Evolutionary conservation across 805 yeast species (phyloP).

Genomic region (Lipomyces orientalis): DNA sequence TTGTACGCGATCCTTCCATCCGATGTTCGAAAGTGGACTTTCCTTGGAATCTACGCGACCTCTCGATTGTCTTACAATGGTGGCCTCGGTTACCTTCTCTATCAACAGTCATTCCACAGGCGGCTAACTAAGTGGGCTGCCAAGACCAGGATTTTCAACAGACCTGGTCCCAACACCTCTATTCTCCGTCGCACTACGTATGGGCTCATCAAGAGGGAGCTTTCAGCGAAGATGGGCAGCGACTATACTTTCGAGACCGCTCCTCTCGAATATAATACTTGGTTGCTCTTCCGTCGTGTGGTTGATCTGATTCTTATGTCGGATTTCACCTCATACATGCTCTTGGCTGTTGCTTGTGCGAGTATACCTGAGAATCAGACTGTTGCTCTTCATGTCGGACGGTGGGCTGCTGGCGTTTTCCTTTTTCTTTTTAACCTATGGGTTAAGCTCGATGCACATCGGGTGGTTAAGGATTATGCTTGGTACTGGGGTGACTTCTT

Average conservation of each 20-base stretch:
- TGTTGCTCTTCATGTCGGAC: slow-evolving; percentile 52
- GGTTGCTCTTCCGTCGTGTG: slow-evolving; percentile 78
- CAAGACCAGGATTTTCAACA: slow-evolving; percentile 53
- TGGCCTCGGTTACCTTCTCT: slow-evolving; percentile 76
- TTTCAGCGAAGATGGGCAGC: slow-evolving; percentile 54
- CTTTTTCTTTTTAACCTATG: slow-evolving; percentile 76
- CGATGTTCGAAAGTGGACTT: slow-evolving; percentile 46
- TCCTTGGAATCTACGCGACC: slow-evolving; percentile 63
- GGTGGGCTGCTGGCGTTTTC: slow-evolving; percentile 63
- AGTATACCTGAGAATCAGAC: slow-evolving; percentile 52
- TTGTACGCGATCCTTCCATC: slow-evolving; percentile 43
- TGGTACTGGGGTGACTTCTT: slow-evolving; percentile 97
- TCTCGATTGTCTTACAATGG: slow-evolving; percentile 80
- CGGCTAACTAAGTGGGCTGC: slow-evolving; percentile 60
- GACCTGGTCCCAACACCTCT: slow-evolving; percentile 34
- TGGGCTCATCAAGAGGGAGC: slow-evolving; percentile 53
- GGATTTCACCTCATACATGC: slow-evolving; percentile 76
- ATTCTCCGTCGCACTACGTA: slow-evolving; percentile 45
- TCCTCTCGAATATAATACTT: slow-evolving; percentile 80
- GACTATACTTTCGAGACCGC: slow-evolving; percentile 48
- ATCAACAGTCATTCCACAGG: slow-evolving; percentile 66
- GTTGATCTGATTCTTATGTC: slow-evolving; percentile 85
- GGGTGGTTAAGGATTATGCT: slow-evolving; percentile 86
- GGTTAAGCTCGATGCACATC: slow-evolving; percentile 87
- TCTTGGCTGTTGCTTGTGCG: slow-evolving; percentile 57